Conservation (phyloP, 1,139 yeast genomes). For the Saccharomyces pastorianus region DNA sequence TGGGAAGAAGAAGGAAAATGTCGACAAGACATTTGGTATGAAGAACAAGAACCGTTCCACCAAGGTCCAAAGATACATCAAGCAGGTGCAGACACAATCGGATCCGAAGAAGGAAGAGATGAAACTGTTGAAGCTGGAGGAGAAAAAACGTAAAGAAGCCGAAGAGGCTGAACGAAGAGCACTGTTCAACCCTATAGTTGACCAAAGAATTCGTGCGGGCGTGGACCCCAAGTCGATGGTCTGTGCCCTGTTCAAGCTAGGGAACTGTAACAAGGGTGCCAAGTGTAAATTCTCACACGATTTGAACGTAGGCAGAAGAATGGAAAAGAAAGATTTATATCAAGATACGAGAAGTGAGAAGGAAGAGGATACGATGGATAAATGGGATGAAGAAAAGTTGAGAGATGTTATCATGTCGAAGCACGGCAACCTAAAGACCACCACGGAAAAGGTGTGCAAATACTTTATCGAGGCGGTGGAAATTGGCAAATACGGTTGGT, state of each 20-base stretch:
- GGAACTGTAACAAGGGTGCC: slow-evolving; percentile 79
- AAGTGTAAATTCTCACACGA: slow-evolving; percentile 96
- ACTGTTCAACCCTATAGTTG: slow-evolving; percentile 56
- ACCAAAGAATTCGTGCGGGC: slow-evolving; percentile 91
- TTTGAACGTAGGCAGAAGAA: slow-evolving; percentile 75
- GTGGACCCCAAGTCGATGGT: slow-evolving; percentile 93
- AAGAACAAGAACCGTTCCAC: slow-evolving; percentile 90
- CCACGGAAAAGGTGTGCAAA: slow-evolving; percentile 93
- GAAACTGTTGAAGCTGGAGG: slow-evolving; percentile 68
- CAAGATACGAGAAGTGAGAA: slow-evolving; percentile 75
- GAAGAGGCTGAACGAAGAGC: slow-evolving; percentile 85
- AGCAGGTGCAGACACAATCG: slow-evolving; percentile 65
- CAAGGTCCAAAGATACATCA: slow-evolving; percentile 79
- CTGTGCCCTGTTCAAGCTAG: slow-evolving; percentile 86
- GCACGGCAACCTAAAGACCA: slow-evolving; percentile 89
- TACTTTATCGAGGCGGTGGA: slow-evolving; percentile 94
- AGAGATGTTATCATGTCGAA: slow-evolving; percentile 79
- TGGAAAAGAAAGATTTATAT: slow-evolving; percentile 84
- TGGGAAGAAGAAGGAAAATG: slow-evolving; percentile 66
- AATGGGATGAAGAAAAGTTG: slow-evolving; percentile 94
- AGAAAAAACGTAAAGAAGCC: slow-evolving; percentile 82
- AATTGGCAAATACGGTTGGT: slow-evolving; percentile 97
- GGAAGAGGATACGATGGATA: slow-evolving; percentile 85
- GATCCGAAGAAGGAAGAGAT: slow-evolving; percentile 72
- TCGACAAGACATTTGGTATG: slow-evolving; percentile 90